Conservation (phyloP, 495 filamentous ascomycete species). For the Podospora pseudoanserina region DNA sequence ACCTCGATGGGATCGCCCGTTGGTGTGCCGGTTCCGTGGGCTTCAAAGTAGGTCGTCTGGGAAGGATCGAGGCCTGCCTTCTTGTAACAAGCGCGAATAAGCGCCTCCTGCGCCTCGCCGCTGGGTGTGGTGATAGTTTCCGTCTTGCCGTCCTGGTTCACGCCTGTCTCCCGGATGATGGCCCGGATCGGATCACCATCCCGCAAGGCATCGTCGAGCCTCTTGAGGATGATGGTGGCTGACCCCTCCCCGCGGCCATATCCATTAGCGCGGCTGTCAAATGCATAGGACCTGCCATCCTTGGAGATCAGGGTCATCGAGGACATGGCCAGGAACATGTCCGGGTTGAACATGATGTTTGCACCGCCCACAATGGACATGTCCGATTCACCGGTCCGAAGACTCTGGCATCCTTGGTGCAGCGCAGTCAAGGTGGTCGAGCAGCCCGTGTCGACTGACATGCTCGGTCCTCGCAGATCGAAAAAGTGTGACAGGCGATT, state of each 20-base stretch:
- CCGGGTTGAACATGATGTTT: slow-evolving; percentile 35
- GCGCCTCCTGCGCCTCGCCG: slow-evolving; percentile 45
- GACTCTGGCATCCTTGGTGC: slow-evolving; percentile 47
- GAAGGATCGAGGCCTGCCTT: slow-evolving; percentile 42
- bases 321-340: slow-evolving; percentile 36
- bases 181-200: slow-evolving; percentile 57
- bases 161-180: slow-evolving; percentile 54
- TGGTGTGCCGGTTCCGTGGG: slow-evolving; percentile 54
- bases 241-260: slow-evolving; percentile 62
- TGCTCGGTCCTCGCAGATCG: slow-evolving; percentile 51
- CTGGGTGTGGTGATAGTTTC: slow-evolving; percentile 47
- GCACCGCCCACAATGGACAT: slow-evolving; percentile 46
- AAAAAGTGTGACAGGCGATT: slow-evolving; percentile 58
- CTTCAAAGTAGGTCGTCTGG: slow-evolving; percentile 48
- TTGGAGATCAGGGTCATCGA: slow-evolving; percentile 35
- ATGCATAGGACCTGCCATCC: slow-evolving; percentile 36
- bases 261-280: slow-evolving; percentile 56
- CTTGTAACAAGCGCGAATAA: slow-evolving; percentile 50
- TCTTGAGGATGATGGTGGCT: slow-evolving; percentile 55
- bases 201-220: slow-evolving; percentile 50
- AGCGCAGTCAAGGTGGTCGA: slow-evolving; percentile 52
- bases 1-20: slow-evolving; percentile 58
- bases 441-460: slow-evolving; percentile 60
- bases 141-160: slow-evolving; percentile 57
- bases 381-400: slow-evolving; percentile 48